Evolutionary conservation across 2,329 filamentous ascomycete species (phyloP), one percentile per base, ranked within the genome.

Genomic region (Xylariaceae sp.): DNA sequence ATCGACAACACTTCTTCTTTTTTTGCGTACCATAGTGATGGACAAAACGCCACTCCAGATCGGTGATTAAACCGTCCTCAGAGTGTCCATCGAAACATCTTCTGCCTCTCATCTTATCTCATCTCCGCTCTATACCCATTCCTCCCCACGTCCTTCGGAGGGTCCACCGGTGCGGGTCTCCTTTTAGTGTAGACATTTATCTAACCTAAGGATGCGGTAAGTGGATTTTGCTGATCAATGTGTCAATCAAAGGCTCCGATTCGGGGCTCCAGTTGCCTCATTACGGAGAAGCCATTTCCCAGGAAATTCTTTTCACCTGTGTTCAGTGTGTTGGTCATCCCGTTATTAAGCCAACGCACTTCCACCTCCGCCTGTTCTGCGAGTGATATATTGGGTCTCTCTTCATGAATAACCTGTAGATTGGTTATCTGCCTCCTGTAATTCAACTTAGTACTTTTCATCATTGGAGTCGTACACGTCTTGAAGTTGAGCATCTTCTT

Each of bases 131-230:
- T 54, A 47, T 41, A 41, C 31, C 45, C 39, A 58, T 49, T 23
- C 17, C 29, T 39, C 31, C 16, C 11, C 17, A 24, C 14, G 33
- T n/a, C 24, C 24, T 31, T 46, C 45, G n/a, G n/a, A 17, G 45
- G 47, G 40, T 34, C 56, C 56, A 58, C 51, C 56, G 23, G 29
- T 55, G 56, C 45, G 46, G 56, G 56, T 58, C 56, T 33, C 21
- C 26, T 51, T 40, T n/a, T n/a, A n/a, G n/a, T n/a, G n/a, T n/a
- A n/a, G n/a, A n/a, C 21, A 45, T 21, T 50, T 49, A 26, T 34
- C 23, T n/a, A 46, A 46, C 33, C 16, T 43, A n/a, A 51, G 44
- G 51, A 51, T 47, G 40, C 51, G 56, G 56, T 28, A 47, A 51
- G 56, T 55, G 56, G 52, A 46, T 47, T 56, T 54, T n/a, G 31